Evolutionary conservation across 768 basidiomycete species (phyloP).

Genomic region (Boletus rubescentipes): DNA sequence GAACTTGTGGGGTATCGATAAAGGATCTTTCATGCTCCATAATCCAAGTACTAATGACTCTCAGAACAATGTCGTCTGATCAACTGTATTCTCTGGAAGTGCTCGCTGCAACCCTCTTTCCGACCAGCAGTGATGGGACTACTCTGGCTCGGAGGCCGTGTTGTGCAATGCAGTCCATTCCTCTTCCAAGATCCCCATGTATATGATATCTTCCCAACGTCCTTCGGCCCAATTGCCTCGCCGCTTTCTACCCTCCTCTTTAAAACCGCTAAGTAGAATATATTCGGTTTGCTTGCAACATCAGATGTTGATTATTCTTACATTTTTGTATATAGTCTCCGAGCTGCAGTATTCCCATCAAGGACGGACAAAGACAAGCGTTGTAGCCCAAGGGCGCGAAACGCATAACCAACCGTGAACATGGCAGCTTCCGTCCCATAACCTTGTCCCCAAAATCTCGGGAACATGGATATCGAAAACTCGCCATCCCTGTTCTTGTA

Average conservation of each 20-base stretch:
- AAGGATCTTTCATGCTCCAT: slow-evolving; percentile 58
- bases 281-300: not conserved
- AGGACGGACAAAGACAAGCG: slow-evolving; percentile 37
- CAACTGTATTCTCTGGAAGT: too few relatives aligned
- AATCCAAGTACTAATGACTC: too few relatives aligned
- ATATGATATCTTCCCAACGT: slow-evolving; percentile 31
- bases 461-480: slow-evolving; percentile 23
- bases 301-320: slow-evolving; percentile 18
- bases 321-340: slow-evolving; percentile 36
- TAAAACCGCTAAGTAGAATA: slow-evolving; percentile 28
- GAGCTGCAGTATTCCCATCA: slow-evolving; percentile 35
- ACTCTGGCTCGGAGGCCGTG: too few relatives aligned
- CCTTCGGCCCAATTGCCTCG: slow-evolving; percentile 18
- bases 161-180: slow-evolving; percentile 25
- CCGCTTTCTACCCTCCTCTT: slow-evolving; percentile 28
- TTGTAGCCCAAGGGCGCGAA: slow-evolving; percentile 35
- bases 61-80: too few relatives aligned
- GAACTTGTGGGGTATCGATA: slow-evolving; percentile 68
- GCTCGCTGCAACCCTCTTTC: too few relatives aligned
- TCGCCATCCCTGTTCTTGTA: slow-evolving; percentile 27
- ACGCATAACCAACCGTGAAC: slow-evolving; percentile 37
- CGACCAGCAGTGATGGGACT: not conserved
- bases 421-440: slow-evolving; percentile 35
- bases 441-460: slow-evolving; percentile 33
- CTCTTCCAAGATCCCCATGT: slow-evolving; percentile 34